Base-by-base conservation (phyloP, 352 stramenopile genomes). In the Phytophthora capsici region DNA sequence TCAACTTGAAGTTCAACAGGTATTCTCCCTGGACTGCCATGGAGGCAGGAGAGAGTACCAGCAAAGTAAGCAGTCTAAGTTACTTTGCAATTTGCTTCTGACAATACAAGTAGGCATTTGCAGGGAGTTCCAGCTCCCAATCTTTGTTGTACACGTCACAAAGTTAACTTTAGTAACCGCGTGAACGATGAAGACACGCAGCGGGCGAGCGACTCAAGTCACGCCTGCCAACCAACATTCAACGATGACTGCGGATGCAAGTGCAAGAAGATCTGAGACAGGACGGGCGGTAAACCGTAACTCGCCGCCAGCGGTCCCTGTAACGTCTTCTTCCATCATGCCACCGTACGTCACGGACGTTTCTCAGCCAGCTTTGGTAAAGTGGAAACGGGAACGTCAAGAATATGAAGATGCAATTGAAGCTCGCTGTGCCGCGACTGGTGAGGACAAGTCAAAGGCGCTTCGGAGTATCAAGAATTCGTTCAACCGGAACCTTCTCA, bases 331-430 rank as follows among this genome's bases (percentile, higher is more conserved):
- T 3, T 56, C 67, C 0, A 59, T 73, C 13, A n/a, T 59, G 8
- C 43, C 47, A 3, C 68, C 68, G 2, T 62, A 57, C 22, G 23
- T 65, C 0, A 61, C 40, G 0, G 26, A 55, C 4, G 48, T 73
- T 16, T 57, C 40, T 6, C 63, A 66, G 19, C 55, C 46, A 3
- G 52, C 53, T 9, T 25, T 70, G 1, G 44, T 73, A 1, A 65
- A 63, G 37, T 77, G 53, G 44, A 77, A 63, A 19, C 45, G 57
- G 55, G 71, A 36, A 51, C 59, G n/a, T n/a, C n/a, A n/a, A n/a
- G n/a, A n/a, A n/a, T n/a, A n/a, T n/a, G n/a, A n/a, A n/a, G n/a
- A n/a, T 3, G 41, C 57, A 6, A 43, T 77, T 25, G 37, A 71
- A n/a, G 46, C 59, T 1, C 37, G 63, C 13, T 63, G 57, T 50